Percentiles rank a stretch among this genome's conserved stretches.
These are phyloP conservation scores for Trichoderma sp. DNA, from an alignment of 2,329 filamentous ascomycete genomes.

Conservation along the genomic window DNA sequence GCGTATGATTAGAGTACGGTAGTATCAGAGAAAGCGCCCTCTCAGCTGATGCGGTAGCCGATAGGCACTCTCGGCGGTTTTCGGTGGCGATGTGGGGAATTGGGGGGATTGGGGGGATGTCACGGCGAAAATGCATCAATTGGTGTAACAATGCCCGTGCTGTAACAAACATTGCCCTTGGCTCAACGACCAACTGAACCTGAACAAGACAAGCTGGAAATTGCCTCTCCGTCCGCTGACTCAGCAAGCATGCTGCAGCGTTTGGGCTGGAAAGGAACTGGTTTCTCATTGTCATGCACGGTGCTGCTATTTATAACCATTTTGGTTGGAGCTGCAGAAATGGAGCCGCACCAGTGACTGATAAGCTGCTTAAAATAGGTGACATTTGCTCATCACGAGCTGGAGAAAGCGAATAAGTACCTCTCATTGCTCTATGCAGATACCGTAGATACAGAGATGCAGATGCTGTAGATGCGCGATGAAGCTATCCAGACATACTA, in stretches of 20 bases:
- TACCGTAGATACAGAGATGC: neutral
- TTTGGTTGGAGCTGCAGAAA: neutral
- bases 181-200: neutral
- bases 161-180: neutral
- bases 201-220: neutral
- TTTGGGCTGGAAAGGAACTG: neutral
- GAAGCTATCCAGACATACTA: neutral
- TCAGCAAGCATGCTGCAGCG: neutral
- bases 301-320: neutral
- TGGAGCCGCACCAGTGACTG: neutral
- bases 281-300: neutral
- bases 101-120: neutral
- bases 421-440: neutral
- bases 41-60: slow-evolving; percentile 3
- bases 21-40: neutral
- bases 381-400: neutral
- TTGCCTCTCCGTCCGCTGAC: neutral
- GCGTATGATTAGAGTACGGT: no score
- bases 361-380: neutral
- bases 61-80: slow-evolving; percentile 1
- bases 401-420: neutral
- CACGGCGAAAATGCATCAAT: neutral
- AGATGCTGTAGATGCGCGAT: neutral
- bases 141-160: neutral
- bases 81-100: neutral